A percentile compares a stretch with the other conserved stretches of the same genome.
Evolutionary conservation across 2,329 filamentous ascomycete species (phyloP).

Genomic region (Ophiostoma angusticollis): DNA sequence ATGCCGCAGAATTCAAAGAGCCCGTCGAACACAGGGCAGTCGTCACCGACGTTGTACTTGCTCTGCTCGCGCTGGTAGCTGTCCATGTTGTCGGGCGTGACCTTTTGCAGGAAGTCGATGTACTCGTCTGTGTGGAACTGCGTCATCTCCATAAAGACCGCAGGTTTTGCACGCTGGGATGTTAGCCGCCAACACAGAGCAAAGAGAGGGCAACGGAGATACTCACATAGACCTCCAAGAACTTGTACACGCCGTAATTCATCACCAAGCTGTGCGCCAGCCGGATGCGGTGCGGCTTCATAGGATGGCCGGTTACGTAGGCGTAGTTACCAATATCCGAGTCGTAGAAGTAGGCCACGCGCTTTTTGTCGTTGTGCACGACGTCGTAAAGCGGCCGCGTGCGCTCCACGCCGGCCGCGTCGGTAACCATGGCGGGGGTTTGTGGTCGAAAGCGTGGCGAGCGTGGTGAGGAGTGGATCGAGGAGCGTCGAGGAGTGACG

Average conservation of each 20-base stretch:
- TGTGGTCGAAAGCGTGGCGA: neutral
- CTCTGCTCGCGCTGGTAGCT: conserved; percentile 79
- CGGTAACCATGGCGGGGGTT: conserved; percentile 15
- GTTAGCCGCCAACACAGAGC: neutral
- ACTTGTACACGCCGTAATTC: conserved; percentile 90
- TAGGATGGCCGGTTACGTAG: conserved; percentile 91
- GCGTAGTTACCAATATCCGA: conserved; percentile 97
- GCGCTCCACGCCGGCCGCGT: conserved; percentile 25
- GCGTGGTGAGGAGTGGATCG: neutral
- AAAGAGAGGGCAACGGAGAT: conserved; percentile 19
- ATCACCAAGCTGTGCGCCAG: conserved; percentile 92
- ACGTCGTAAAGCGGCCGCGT: conserved; percentile 34
- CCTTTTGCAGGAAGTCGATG: conserved; percentile 86
- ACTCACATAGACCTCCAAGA: conserved; percentile 90
- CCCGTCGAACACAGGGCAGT: conserved; percentile 95
- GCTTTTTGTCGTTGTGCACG: conserved; percentile 45
- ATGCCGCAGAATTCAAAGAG: conserved; percentile 95
- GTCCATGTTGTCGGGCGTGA: conserved; percentile 98
- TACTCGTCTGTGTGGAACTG: conserved; percentile 94
- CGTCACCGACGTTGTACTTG: conserved; percentile 90
- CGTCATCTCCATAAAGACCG: conserved; percentile 77
- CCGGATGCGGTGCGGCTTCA: conserved; percentile 96
- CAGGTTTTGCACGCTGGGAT: conserved; percentile 64
- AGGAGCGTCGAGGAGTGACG: neutral
- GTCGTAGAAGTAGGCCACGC: conserved; percentile 97